Evolutionary conservation across 305 asterid species (phyloP).

Genomic region (Plantago lanceolata): DNA sequence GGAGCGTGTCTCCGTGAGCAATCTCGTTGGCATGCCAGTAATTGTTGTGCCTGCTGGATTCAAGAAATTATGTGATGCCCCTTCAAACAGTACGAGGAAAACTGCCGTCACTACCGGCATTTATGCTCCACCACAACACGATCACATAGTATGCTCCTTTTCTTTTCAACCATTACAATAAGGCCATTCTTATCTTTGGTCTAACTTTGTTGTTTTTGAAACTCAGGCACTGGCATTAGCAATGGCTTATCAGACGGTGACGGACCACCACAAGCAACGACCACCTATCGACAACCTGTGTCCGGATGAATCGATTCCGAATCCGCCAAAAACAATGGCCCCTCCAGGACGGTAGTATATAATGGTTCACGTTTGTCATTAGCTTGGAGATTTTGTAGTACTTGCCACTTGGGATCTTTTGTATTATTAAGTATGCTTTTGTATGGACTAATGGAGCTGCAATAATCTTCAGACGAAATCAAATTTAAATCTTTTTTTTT

Average conservation of each 20-base stretch:
- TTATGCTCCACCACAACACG: slow-evolving; percentile 76
- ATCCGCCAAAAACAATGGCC: slow-evolving; percentile 34
- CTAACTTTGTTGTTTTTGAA: neutral
- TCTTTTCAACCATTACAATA: neutral
- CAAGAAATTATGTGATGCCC: slow-evolving; percentile 52
- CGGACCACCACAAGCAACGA: slow-evolving; percentile 70
- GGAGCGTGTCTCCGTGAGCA: slow-evolving; percentile 79
- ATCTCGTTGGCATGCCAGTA: slow-evolving; percentile 88
- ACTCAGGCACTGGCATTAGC: slow-evolving; percentile 78
- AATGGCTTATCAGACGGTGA: slow-evolving; percentile 66
- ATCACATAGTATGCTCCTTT: slow-evolving; percentile 62
- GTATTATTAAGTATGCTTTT: too few relatives aligned
- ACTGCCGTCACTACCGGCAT: slow-evolving; percentile 67
- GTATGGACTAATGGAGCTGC: too few relatives aligned
- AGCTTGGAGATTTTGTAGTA: too few relatives aligned
- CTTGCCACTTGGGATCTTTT: too few relatives aligned
- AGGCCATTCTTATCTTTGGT: neutral
- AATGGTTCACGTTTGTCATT: too few relatives aligned
- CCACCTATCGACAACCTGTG: slow-evolving; percentile 81
- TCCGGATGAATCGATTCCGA: slow-evolving; percentile 45
- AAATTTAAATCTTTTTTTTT: too few relatives aligned
- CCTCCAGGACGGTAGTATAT: too few relatives aligned
- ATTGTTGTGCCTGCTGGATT: slow-evolving; percentile 76
- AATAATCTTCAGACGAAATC: too few relatives aligned
- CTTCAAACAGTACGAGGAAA: slow-evolving; percentile 51